These are phyloP conservation scores for Podospora appendiculata DNA, from an alignment of 495 filamentous ascomycete species.

Conservation along the genomic window DNA sequence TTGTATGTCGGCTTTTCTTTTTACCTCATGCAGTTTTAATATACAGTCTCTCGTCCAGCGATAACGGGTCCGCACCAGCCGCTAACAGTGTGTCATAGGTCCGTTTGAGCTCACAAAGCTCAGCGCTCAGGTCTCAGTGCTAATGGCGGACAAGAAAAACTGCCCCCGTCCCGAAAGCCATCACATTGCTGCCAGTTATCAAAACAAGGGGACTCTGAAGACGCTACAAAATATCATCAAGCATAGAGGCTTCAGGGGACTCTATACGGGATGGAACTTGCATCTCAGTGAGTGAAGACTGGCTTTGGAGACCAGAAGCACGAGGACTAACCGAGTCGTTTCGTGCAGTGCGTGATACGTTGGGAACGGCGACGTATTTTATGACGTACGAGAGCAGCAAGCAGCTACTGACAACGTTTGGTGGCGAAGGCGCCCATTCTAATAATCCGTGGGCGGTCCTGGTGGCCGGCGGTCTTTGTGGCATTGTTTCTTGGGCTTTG, in stretches of 20 bases:
- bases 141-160: constrained; percentile 64
- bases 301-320: not conserved
- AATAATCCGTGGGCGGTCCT: constrained; percentile 67
- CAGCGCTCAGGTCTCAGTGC: constrained; percentile 80
- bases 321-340: not conserved
- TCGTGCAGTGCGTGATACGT: constrained; percentile 65
- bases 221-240: constrained; percentile 73
- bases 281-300: constrained; percentile 57
- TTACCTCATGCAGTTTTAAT: too few species aligned
- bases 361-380: constrained; percentile 88
- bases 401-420: constrained; percentile 68
- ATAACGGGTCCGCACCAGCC: not conserved
- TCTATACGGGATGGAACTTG: constrained; percentile 81
- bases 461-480: constrained; percentile 68
- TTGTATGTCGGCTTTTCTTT: constrained; percentile 49
- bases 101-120: constrained; percentile 93
- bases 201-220: constrained; percentile 72
- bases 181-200: constrained; percentile 59
- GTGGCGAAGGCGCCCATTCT: constrained; percentile 57
- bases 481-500: constrained; percentile 72
- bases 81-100: constrained; percentile 40
- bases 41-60: not conserved
- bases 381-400: constrained; percentile 86
- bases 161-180: constrained; percentile 41
- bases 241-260: constrained; percentile 65